Conservation (phyloP, 352 stramenopile genomes). For the Globisporangium carolinianum region DNA sequence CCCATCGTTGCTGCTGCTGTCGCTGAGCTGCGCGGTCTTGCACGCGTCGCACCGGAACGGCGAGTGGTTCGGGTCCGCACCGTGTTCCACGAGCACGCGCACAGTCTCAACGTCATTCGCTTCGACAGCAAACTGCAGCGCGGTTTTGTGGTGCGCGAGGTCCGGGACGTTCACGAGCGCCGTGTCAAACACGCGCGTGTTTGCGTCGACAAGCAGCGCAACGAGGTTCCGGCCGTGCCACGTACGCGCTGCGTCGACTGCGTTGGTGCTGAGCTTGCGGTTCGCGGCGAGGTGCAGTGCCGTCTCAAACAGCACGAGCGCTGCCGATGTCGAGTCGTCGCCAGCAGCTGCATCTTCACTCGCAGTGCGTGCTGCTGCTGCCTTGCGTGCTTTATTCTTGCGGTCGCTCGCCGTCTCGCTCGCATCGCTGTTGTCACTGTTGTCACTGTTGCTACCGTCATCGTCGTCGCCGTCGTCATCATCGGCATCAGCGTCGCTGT, state of each 20-base stretch:
- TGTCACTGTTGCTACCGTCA: slow-evolving; percentile 6
- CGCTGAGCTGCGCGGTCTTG: slow-evolving; percentile 4
- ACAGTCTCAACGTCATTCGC: slow-evolving; percentile 33
- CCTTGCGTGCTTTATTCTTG: not conserved
- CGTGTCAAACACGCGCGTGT: slow-evolving; percentile 26
- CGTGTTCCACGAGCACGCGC: slow-evolving; percentile 22
- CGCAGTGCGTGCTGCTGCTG: not conserved
- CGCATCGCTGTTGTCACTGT: not conserved
- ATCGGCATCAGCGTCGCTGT: slow-evolving; percentile 10
- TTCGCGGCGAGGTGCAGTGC: slow-evolving; percentile 46
- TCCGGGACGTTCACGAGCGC: slow-evolving; percentile 39
- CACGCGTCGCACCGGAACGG: slow-evolving; percentile 37
- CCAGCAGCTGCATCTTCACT: not conserved
- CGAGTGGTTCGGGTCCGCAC: slow-evolving; percentile 48
- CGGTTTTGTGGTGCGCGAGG: slow-evolving; percentile 41
- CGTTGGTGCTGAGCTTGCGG: slow-evolving; percentile 28
- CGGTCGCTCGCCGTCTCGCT: not conserved
- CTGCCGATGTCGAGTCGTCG: slow-evolving; percentile 11
- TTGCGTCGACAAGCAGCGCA: slow-evolving; percentile 33
- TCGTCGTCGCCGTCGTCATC: slow-evolving; percentile 13
- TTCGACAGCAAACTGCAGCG: slow-evolving; percentile 51
- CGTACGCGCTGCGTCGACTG: slow-evolving; percentile 18
- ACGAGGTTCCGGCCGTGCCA: slow-evolving; percentile 59
- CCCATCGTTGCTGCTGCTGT: slow-evolving; percentile 1
- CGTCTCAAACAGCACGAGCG: slow-evolving; percentile 29